Percentiles rank a stretch among this genome's conserved stretches.
These are phyloP conservation scores for Colletotrichum nymphaeae DNA, from an alignment of 2,329 filamentous ascomycete genomes.

Conservation along the genomic window DNA sequence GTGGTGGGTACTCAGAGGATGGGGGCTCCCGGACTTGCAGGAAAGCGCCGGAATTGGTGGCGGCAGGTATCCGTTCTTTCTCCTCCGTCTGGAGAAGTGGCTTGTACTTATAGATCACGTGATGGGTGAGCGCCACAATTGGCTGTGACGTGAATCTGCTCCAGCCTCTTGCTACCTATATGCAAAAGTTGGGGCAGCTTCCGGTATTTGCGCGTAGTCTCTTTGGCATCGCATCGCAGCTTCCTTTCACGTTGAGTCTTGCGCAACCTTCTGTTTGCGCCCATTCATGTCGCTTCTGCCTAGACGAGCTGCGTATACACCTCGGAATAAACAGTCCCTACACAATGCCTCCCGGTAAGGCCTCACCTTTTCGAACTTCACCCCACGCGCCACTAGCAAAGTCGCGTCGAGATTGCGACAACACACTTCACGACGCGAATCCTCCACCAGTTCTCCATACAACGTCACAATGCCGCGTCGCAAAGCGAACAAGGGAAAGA, in stretches of 20 bases:
- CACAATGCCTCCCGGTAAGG: slow-evolving; percentile 36
- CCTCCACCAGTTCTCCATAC: background rate
- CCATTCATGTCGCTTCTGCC: background rate
- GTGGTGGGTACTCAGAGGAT: background rate
- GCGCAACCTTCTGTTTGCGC: slow-evolving; percentile 1
- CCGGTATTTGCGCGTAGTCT: background rate
- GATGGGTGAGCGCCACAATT: background rate
- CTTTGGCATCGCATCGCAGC: slow-evolving; percentile 5
- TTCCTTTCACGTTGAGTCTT: background rate
- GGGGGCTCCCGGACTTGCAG: slow-evolving; percentile 2
- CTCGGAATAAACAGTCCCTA: background rate
- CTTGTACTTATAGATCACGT: background rate
- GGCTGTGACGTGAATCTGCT: background rate
- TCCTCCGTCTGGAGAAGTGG: slow-evolving; percentile 7
- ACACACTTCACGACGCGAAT: background rate
- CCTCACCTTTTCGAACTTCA: background rate
- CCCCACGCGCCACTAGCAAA: background rate
- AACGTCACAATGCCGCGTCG: slow-evolving; percentile 2
- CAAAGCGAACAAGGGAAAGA: background rate
- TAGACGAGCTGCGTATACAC: background rate
- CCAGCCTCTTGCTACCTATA: background rate
- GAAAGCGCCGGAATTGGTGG: slow-evolving; percentile 10
- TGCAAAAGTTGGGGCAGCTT: slow-evolving; percentile 1
- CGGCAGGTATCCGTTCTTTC: slow-evolving; percentile 7
- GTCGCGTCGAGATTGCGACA: slow-evolving; percentile 21